Base-by-base conservation (phyloP, 2,329 filamentous ascomycete species). In the Pseudocercospora ulei region DNA sequence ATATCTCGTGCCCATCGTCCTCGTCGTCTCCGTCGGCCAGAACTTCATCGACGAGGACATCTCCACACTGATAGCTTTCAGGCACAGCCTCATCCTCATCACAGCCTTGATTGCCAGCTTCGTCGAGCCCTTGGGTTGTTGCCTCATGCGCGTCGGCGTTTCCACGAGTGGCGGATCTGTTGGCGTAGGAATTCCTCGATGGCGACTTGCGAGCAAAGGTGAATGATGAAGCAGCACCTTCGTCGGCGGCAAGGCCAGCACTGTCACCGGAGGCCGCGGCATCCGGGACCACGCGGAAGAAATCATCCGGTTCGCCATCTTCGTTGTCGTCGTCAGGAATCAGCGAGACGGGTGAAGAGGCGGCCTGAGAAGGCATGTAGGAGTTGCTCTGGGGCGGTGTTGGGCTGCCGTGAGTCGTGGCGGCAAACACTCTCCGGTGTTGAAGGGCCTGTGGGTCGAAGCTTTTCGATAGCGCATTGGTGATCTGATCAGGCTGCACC, bases 281-380 rank as follows among this genome's bases (percentile, higher is more conserved):
- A n/a, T 38, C 24, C 22, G 17, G 16, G 14, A 39, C 18, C 12
- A 27, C 29, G 20, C 37, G 30, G 31, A 44, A 44, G 22, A 44
- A 44, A 7, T 14, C 35, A 13, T 41, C 31, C 16, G 22, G 12
- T 22, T 20, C 22, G 9, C 49, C 44, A 5, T 44, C 37, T 20
- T 44, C 46, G 16, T 48, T 39, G 26, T 44, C 49, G 19, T 48
- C 46, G 27, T 51, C 49, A 7, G 52, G 52, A 5, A 53, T 13
- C 12, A 52, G 39, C 16, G 50, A 49, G 11, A 55, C 44, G 1
- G 45, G 35, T 26, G 38, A 38, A 7, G 48, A 46, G 14, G 43
- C 43, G 6, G 41, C 37, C 25, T 51, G 42, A 6, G 43, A 38
- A 35, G 39, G 37, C 31, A 48, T 43, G 33, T 49, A 48, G 1